phyloP scores from a whole-genome alignment of 2,329 filamentous ascomycete species.

The Cladobotryum protrusum region DNA sequence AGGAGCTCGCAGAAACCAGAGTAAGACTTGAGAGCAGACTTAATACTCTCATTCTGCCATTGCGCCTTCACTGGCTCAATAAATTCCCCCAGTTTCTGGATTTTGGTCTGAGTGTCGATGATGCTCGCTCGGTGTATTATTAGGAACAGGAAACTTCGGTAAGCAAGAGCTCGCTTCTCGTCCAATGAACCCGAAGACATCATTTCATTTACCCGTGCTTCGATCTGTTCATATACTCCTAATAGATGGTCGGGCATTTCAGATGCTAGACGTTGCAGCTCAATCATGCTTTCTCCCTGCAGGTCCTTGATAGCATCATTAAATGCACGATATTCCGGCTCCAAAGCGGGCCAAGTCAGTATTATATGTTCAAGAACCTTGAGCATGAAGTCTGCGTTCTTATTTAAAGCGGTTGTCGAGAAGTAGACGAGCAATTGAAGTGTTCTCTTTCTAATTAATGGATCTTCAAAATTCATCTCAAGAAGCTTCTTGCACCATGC shows the following conservation, averaged over 20 bases:
- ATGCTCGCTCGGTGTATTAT: slow-evolving; percentile 81
- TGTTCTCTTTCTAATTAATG: slow-evolving; percentile 73
- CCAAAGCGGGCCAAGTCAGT: slow-evolving; percentile 69
- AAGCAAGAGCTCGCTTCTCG: slow-evolving; percentile 77
- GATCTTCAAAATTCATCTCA: slow-evolving; percentile 71
- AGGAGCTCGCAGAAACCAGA: slow-evolving; percentile 72
- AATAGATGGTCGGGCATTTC: slow-evolving; percentile 89
- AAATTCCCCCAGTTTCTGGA: slow-evolving; percentile 68
- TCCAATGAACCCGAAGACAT: slow-evolving; percentile 66
- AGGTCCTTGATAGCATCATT: slow-evolving; percentile 87
- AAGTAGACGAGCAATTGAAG: slow-evolving; percentile 80
- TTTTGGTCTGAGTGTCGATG: slow-evolving; percentile 63
- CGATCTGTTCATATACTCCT: slow-evolving; percentile 80
- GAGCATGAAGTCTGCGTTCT: slow-evolving; percentile 73
- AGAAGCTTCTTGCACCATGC: slow-evolving; percentile 68
- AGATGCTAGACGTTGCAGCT: slow-evolving; percentile 80
- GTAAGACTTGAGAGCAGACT: slow-evolving; percentile 65
- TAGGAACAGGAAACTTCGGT: slow-evolving; percentile 86
- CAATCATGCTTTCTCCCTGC: slow-evolving; percentile 75
- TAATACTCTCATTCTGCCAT: slow-evolving; percentile 70
- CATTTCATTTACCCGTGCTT: slow-evolving; percentile 76
- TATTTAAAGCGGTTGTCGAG: slow-evolving; percentile 72
- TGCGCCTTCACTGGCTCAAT: slow-evolving; percentile 73
- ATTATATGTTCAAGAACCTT: slow-evolving; percentile 89
- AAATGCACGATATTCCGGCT: slow-evolving; percentile 65